Evolutionary conservation across 139 green algal species (phyloP).

Genomic region (Tetradesmus lagerheimii): DNA sequence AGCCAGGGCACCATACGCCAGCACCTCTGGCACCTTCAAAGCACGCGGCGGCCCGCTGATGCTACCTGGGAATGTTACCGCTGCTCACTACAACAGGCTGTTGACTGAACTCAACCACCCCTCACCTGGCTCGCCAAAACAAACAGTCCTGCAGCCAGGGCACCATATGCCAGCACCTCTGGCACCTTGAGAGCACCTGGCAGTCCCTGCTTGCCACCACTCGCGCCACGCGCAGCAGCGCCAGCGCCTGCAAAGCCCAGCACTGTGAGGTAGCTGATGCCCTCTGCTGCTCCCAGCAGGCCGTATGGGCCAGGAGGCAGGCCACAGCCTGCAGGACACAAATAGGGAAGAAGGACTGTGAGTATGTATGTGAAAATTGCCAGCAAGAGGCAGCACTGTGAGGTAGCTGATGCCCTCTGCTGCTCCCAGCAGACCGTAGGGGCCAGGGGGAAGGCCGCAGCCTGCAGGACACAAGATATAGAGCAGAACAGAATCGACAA

Average conservation of each 20-base stretch:
- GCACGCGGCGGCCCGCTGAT: not conserved
- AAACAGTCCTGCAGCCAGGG: slow-evolving; percentile 32
- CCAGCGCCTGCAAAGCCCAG: slow-evolving; percentile 41
- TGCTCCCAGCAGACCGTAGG: slow-evolving; percentile 25
- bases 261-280: slow-evolving; percentile 43
- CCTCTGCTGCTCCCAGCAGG: slow-evolving; percentile 41
- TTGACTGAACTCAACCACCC: not conserved
- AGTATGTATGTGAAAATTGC: no score
- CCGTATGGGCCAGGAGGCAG: slow-evolving; percentile 46
- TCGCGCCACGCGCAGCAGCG: not conserved
- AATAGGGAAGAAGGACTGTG: no score
- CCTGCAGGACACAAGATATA: slow-evolving; percentile 5
- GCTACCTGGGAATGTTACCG: no score
- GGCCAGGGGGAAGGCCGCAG: slow-evolving; percentile 39
- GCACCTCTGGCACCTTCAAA: slow-evolving; percentile 18
- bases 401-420: slow-evolving; percentile 27
- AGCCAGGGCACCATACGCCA: slow-evolving; percentile 46
- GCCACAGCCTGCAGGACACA: slow-evolving; percentile 36
- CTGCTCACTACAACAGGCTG: no score
- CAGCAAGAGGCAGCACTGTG: slow-evolving; percentile 31
- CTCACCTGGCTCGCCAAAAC: slow-evolving; percentile 38
- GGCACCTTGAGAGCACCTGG: slow-evolving; percentile 8
- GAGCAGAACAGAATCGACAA: no score
- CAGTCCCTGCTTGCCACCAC: slow-evolving; percentile 22
- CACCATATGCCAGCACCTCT: slow-evolving; percentile 43